Base-by-base conservation (phyloP, 106 monocot genomes). In the Ottelia alismoides region DNA sequence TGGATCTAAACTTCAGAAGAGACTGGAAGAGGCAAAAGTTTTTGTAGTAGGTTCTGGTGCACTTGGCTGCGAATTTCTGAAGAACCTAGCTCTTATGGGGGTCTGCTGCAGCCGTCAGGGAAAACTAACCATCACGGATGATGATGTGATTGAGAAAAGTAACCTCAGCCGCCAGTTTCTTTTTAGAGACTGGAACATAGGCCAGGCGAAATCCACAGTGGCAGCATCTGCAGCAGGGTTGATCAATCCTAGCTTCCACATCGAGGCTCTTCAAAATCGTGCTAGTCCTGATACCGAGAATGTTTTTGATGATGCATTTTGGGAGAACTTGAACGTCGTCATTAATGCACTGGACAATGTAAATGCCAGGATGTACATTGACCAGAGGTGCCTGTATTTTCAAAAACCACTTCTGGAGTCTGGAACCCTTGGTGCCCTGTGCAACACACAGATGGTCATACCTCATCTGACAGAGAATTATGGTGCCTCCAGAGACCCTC, bases 381-480 rank as follows among this genome's bases (percentile, higher is more conserved):
- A 88, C 47, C 62, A 53, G 51, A 70, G 73, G 31, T 88, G 88
- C 28, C 52, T 94, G n/a, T 84, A 94, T 47, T 94, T 81, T 59
- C 94, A 88, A 61, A 94, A 88, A 64, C 87, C 93, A 2, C 74
- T 94, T 6, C 61, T 94, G 66, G 93, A 94, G 66, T 94, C 93
- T 45, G 93, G 87, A 52, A 94, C 88, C 21, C 64, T 94, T 12
- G 93, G 93, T 31, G 55, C 84, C 31, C 80, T 84, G 29, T 94
- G 87, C 52, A 94, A 84, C 61, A 94, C 93, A 26, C 93, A 94
- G 61, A 84, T 84, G 80, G 78, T 94, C 47, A 87, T 94, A 56
- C 93, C 93, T 44, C 88, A 94, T 60, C 64, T 81, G 28, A 94
- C 93, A 52, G 93, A 94, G 63, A 94, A 94, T 66, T 94, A 94